Evolutionary conservation across 495 filamentous ascomycete genomes (phyloP).

Genomic region (Penicillium fimorum): DNA sequence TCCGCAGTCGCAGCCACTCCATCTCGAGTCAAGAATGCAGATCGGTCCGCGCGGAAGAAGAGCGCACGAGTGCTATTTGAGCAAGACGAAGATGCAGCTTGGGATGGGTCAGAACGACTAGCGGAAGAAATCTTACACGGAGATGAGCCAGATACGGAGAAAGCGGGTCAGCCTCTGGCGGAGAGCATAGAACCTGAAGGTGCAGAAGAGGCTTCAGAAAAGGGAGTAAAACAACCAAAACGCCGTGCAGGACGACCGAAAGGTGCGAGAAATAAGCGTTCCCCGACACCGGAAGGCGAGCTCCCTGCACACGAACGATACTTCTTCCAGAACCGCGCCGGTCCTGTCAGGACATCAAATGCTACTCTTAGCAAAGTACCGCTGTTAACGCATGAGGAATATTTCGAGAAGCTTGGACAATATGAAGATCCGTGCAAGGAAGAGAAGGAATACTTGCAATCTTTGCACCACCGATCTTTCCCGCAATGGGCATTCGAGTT

Average conservation of each 20-base stretch:
- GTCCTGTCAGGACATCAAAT: slow-evolving; percentile 76
- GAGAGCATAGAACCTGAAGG: slow-evolving; percentile 38
- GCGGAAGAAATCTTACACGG: slow-evolving; percentile 68
- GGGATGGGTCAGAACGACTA: slow-evolving; percentile 70
- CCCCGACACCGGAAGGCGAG: slow-evolving; percentile 75
- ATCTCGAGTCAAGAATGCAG: slow-evolving; percentile 61
- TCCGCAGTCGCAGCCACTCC: slow-evolving; percentile 43
- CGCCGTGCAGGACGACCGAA: slow-evolving; percentile 59
- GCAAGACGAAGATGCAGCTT: slow-evolving; percentile 68
- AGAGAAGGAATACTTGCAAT: slow-evolving; percentile 68
- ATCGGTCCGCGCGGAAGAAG: slow-evolving; percentile 84
- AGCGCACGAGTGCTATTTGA: slow-evolving; percentile 74
- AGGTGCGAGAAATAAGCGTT: slow-evolving; percentile 61
- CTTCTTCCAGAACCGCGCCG: slow-evolving; percentile 87
- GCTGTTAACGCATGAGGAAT: slow-evolving; percentile 86
- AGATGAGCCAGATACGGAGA: slow-evolving; percentile 31
- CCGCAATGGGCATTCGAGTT: slow-evolving; percentile 93
- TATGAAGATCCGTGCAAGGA: slow-evolving; percentile 68
- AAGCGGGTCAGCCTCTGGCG: slow-evolving; percentile 40
- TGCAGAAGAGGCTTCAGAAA: slow-evolving; percentile 27
- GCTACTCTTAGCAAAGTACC: slow-evolving; percentile 75
- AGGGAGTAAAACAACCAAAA: slow-evolving; percentile 51
- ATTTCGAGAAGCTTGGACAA: slow-evolving; percentile 67
- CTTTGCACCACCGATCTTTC: slow-evolving; percentile 77
- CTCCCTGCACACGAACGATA: slow-evolving; percentile 87